Evolutionary conservation across 1,139 yeast genomes (phyloP).

Genomic region (Pichia sp.): DNA sequence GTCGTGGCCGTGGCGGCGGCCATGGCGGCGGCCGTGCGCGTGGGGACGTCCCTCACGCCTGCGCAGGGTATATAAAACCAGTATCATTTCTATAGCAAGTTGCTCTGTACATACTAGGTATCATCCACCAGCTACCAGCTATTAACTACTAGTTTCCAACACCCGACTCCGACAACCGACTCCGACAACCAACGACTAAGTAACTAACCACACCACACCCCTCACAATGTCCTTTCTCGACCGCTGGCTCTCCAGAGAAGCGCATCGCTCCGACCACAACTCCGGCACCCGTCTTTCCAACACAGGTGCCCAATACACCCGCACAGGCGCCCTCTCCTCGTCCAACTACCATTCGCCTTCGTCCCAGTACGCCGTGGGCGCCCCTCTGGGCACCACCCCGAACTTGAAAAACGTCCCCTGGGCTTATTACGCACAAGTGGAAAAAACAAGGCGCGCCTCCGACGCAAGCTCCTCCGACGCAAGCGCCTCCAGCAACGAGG

Average conservation of each 20-base stretch:
- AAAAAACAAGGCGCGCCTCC: not conserved
- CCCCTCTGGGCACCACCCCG: not conserved
- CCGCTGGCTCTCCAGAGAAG: slow-evolving; percentile 28
- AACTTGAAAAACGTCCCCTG: not conserved
- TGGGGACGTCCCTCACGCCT: too few relatives aligned
- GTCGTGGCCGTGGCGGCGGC: too few relatives aligned
- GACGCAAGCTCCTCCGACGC: not conserved
- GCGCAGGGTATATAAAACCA: not conserved
- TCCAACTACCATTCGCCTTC: not conserved
- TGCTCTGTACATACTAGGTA: too few relatives aligned
- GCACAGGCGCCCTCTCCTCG: slow-evolving; percentile 1
- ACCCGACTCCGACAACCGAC: too few relatives aligned
- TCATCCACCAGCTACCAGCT: too few relatives aligned
- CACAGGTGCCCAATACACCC: slow-evolving; percentile 24
- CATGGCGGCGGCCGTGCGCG: too few relatives aligned
- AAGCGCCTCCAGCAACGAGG: too few relatives aligned
- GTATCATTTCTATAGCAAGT: too few relatives aligned
- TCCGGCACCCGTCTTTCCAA: slow-evolving; percentile 19
- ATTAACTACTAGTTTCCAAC: too few relatives aligned
- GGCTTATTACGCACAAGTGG: not conserved
- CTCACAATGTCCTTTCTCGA: slow-evolving; percentile 26
- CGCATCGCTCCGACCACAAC: slow-evolving; percentile 12
- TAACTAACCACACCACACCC: not conserved
- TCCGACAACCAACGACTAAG: too few relatives aligned
- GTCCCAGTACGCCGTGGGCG: not conserved